phyloP scores from a whole-genome alignment of 805 yeast genomes.

The Suhomyces pyralidae region DNA sequence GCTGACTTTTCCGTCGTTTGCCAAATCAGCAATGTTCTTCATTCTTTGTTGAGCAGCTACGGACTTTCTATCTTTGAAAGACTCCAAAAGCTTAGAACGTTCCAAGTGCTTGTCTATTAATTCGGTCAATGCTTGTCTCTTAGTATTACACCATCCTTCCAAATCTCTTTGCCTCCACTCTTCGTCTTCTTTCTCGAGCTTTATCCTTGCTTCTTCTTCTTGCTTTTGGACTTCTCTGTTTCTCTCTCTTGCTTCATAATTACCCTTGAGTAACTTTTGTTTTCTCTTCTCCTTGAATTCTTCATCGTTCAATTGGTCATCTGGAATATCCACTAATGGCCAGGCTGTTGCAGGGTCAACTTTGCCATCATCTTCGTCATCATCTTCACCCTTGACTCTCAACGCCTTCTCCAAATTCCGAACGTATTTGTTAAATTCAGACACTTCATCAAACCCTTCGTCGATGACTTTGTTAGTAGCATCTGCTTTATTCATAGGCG shows the following conservation, averaged over 20 bases:
- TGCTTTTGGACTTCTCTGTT: slow-evolving; percentile 75
- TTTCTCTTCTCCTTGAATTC: slow-evolving; percentile 82
- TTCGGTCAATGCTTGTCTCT: slow-evolving; percentile 57
- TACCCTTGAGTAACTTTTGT: slow-evolving; percentile 79
- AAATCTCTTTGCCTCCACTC: slow-evolving; percentile 77
- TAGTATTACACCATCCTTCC: slow-evolving; percentile 73
- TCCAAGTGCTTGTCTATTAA: slow-evolving; percentile 66
- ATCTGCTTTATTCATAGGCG: slow-evolving; percentile 49
- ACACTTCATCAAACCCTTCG: slow-evolving; percentile 77
- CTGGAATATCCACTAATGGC: slow-evolving; percentile 81
- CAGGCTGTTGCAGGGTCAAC: slow-evolving; percentile 52
- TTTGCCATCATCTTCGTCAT: slow-evolving; percentile 38
- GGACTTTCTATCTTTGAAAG: slow-evolving; percentile 84
- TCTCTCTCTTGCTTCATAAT: slow-evolving; percentile 81
- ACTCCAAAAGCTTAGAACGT: slow-evolving; percentile 65
- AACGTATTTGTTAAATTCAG: slow-evolving; percentile 66
- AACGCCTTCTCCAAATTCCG: slow-evolving; percentile 63
- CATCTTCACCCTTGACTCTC: slow-evolving; percentile 62
- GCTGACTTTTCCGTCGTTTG: slow-evolving; percentile 54
- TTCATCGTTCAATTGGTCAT: slow-evolving; percentile 75
- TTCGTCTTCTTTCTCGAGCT: slow-evolving; percentile 60
- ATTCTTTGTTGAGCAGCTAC: slow-evolving; percentile 88
- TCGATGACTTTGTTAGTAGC: slow-evolving; percentile 53
- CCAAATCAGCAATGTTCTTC: slow-evolving; percentile 86
- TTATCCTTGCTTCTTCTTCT: slow-evolving; percentile 58